A percentile compares a stretch with the other conserved stretches of the same genome.
phyloP scores from a whole-genome alignment of 345 rosid species.

The Conringia planisiliqua region DNA sequence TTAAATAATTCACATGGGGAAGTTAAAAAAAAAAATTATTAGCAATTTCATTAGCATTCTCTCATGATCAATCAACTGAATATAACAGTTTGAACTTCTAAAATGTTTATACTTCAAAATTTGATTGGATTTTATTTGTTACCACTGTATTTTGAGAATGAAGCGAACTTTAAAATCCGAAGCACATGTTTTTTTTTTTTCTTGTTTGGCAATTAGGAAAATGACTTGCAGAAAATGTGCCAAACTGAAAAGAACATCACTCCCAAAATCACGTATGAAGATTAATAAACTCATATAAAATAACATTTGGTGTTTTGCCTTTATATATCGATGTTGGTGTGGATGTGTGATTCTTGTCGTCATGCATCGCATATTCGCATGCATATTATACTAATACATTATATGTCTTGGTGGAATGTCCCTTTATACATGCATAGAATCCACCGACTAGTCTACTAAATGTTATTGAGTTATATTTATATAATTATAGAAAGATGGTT shows the following conservation, averaged over 20 bases:
- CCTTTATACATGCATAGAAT: constrained; percentile 18
- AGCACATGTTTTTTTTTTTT: neutral
- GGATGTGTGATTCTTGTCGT: constrained; percentile 5
- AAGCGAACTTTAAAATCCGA: neutral
- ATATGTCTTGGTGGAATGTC: constrained; percentile 3
- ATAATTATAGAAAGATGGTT: neutral
- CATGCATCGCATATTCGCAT: constrained; percentile 1
- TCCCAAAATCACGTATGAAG: constrained; percentile 11
- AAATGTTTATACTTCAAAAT: neutral
- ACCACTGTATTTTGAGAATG: neutral
- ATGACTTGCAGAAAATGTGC: neutral
- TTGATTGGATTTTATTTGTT: neutral
- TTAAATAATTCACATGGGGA: neutral
- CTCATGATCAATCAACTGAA: neutral
- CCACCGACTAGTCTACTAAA: constrained; percentile 4
- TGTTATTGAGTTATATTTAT: neutral
- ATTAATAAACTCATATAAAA: neutral
- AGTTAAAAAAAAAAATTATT: neutral
- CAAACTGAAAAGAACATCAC: neutral
- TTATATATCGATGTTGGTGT: neutral
- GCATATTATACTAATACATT: constrained; percentile 5
- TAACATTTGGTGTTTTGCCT: neutral
- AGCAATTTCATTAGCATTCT: too few species aligned
- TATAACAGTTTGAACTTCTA: neutral
- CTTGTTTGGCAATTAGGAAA: neutral